These are phyloP conservation scores for Sugiyamaella floridensis DNA, from an alignment of 805 yeast genomes.

Conservation along the genomic window DNA sequence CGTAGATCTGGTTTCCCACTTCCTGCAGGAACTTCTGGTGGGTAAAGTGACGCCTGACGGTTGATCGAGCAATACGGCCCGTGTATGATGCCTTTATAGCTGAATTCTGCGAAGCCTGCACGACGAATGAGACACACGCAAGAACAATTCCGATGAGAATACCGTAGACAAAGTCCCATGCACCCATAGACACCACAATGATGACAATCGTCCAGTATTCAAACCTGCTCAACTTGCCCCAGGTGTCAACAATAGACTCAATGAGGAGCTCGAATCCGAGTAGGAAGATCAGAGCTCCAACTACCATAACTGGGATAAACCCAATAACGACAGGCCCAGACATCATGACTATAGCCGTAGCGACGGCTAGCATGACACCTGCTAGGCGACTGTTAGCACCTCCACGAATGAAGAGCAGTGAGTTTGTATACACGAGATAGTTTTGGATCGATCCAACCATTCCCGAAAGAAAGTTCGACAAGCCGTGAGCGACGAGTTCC, in stretches of 20 bases:
- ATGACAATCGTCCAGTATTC: slow-evolving; percentile 80
- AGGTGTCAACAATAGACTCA: slow-evolving; percentile 82
- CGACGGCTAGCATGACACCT: slow-evolving; percentile 80
- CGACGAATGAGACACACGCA: slow-evolving; percentile 93
- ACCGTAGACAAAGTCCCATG: slow-evolving; percentile 90
- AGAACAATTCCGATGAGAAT: slow-evolving; percentile 82
- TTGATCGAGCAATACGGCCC: slow-evolving; percentile 84
- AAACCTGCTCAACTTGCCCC: slow-evolving; percentile 62
- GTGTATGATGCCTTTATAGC: slow-evolving; percentile 77
- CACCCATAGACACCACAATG: slow-evolving; percentile 92
- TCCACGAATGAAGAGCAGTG: slow-evolving; percentile 83
- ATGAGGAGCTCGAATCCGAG: slow-evolving; percentile 84
- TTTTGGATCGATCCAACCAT: slow-evolving; percentile 83
- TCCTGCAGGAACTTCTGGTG: slow-evolving; percentile 78
- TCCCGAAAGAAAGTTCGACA: slow-evolving; percentile 82
- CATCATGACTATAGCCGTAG: slow-evolving; percentile 74
- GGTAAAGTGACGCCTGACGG: slow-evolving; percentile 83
- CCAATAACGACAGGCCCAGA: slow-evolving; percentile 92
- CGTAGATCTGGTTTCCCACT: slow-evolving; percentile 86
- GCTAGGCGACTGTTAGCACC: slow-evolving; percentile 89
- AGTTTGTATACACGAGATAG: slow-evolving; percentile 90
- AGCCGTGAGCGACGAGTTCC: slow-evolving; percentile 92
- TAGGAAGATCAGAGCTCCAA: slow-evolving; percentile 83
- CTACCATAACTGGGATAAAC: slow-evolving; percentile 90
- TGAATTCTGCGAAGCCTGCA: slow-evolving; percentile 79